Conservation (phyloP, 371 early-diverging fungal genomes). For the Lichtheimia ramosa region DNA sequence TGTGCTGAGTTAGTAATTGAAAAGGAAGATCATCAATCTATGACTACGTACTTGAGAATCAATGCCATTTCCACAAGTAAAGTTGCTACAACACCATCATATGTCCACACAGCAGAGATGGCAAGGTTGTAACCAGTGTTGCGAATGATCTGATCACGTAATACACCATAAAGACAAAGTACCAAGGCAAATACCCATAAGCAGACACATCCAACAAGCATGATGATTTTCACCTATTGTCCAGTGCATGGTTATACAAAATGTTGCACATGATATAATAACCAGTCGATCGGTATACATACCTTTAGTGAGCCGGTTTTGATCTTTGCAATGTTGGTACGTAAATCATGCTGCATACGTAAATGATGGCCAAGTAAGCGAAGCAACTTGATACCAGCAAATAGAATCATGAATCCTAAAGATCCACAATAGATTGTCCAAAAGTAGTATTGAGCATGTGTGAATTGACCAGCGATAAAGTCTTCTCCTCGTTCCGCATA, state of each 20-base stretch:
- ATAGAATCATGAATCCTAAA: constrained; percentile 19
- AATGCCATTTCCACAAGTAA: constrained; percentile 27
- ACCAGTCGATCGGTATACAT: constrained; percentile 7
- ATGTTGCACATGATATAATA: constrained; percentile 10
- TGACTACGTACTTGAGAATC: constrained; percentile 28
- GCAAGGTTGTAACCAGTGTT: constrained; percentile 17
- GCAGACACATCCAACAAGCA: constrained; percentile 17
- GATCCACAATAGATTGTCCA: constrained; percentile 31
- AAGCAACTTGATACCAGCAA: constrained; percentile 25
- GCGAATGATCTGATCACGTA: constrained; percentile 16
- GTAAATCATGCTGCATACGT: constrained; percentile 18
- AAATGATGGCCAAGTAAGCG: constrained; percentile 24
- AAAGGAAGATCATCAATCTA: background rate
- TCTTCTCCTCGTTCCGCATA: constrained; percentile 28
- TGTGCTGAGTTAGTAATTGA: background rate
- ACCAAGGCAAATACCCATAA: constrained; percentile 26
- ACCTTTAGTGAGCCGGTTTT: constrained; percentile 31
- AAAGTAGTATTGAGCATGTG: constrained; percentile 24
- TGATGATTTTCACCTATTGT: constrained; percentile 17
- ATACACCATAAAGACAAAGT: constrained; percentile 21
- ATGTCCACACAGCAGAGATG: constrained; percentile 25
- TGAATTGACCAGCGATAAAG: constrained; percentile 20
- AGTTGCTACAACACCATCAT: constrained; percentile 26
- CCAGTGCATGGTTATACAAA: no score
- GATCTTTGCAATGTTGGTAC: constrained; percentile 21